A percentile compares a stretch with the other conserved stretches of the same genome.
Conservation (phyloP, 441 rosid genomes). For the Pelargonium myrrhifolium region DNA sequence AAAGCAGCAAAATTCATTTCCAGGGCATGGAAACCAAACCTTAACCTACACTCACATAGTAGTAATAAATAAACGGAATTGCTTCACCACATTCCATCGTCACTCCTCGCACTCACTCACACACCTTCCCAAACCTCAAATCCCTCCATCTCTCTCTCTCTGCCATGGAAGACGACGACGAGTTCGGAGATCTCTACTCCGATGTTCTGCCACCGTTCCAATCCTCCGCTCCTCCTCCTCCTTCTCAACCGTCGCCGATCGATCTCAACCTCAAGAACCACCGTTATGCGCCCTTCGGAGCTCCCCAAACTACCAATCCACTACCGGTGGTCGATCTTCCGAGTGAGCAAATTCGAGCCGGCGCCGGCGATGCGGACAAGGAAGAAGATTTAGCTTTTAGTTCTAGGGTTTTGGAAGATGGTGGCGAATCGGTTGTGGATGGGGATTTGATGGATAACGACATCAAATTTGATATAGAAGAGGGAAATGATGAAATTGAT, state of each 20-base stretch:
- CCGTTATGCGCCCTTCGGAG: slow-evolving; percentile 18
- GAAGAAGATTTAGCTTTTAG: slow-evolving; percentile 17
- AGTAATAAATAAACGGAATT: no score
- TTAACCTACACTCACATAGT: no score
- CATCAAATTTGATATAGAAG: slow-evolving; percentile 74
- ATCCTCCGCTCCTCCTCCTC: slow-evolving; percentile 30
- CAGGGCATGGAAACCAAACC: no score
- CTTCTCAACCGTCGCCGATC: slow-evolving; percentile 34
- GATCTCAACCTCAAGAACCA: slow-evolving; percentile 50
- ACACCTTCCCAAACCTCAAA: not conserved
- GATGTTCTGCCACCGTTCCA: slow-evolving; percentile 66
- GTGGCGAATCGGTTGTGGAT: slow-evolving; percentile 3
- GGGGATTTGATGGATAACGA: slow-evolving; percentile 34
- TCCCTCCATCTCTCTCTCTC: slow-evolving; percentile 11
- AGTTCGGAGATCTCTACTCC: slow-evolving; percentile 95
- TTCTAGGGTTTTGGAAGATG: slow-evolving; percentile 42
- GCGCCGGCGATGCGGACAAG: not conserved
- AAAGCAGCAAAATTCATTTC: no score
- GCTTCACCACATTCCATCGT: no score
- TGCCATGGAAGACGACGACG: slow-evolving; percentile 85
- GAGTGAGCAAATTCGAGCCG: not conserved
- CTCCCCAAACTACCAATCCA: slow-evolving; percentile 4
- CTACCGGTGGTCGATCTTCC: not conserved
- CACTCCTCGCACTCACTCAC: no score
- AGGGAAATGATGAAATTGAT: slow-evolving; percentile 32